These are phyloP conservation scores for Cercospora sojina DNA, from an alignment of 2,329 filamentous ascomycete species.

Conservation along the genomic window DNA sequence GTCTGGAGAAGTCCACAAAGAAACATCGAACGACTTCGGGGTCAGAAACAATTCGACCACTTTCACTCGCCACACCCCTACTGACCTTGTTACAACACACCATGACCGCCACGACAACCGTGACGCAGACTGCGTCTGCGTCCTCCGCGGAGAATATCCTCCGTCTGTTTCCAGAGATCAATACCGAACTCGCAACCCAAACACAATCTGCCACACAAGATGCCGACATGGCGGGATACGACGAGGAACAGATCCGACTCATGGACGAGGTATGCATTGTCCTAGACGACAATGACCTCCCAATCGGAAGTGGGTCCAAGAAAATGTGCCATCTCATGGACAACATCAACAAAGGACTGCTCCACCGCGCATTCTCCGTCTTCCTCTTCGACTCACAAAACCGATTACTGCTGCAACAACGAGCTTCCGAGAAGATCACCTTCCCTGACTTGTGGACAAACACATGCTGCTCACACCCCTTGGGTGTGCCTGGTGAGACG, in stretches of 20 bases:
- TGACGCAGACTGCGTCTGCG: constrained; percentile 32
- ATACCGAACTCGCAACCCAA: constrained; percentile 57
- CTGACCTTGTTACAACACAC: background rate
- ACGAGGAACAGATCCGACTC: constrained; percentile 93
- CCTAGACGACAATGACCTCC: constrained; percentile 83
- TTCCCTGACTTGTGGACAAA: constrained; percentile 99
- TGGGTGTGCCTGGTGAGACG: constrained; percentile 88
- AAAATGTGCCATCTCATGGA: constrained; percentile 98
- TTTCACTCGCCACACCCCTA: constrained; percentile 2
- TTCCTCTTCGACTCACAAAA: constrained; percentile 97
- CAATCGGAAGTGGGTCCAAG: constrained; percentile 96
- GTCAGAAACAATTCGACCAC: constrained; percentile 5
- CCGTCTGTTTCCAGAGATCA: constrained; percentile 81
- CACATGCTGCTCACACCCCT: constrained; percentile 96
- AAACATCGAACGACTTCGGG: constrained; percentile 18
- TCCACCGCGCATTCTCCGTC: constrained; percentile 96
- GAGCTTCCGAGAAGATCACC: constrained; percentile 94
- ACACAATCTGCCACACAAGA: constrained; percentile 54
- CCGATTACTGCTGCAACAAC: constrained; percentile 89
- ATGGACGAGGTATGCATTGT: constrained; percentile 99
- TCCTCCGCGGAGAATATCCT: constrained; percentile 80
- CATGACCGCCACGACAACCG: constrained; percentile 36
- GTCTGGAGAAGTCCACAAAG: constrained; percentile 10
- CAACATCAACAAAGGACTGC: constrained; percentile 93
- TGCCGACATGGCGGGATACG: constrained; percentile 79